Evolutionary conservation across 2,329 filamentous ascomycete genomes (phyloP).

Genomic region (Apiospora malaysiana): DNA sequence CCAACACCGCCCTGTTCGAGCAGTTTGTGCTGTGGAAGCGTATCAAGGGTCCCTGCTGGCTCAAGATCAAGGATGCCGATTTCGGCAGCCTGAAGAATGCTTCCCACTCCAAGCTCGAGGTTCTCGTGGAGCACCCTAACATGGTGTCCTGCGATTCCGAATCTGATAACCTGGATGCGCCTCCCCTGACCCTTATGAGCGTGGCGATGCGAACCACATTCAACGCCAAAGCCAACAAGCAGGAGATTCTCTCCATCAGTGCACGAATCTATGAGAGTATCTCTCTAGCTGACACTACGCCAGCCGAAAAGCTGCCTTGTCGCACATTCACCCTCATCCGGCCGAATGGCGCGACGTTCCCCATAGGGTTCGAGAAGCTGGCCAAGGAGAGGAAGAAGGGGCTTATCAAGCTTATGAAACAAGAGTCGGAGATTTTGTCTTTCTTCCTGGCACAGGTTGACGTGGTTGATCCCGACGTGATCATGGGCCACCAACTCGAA

Average conservation of each 20-base stretch:
- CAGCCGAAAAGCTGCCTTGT: slow-evolving; percentile 86
- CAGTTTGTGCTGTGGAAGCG: slow-evolving; percentile 99
- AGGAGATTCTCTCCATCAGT: slow-evolving; percentile 91
- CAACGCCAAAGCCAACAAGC: slow-evolving; percentile 92
- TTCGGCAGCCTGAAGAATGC: slow-evolving; percentile 87
- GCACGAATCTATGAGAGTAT: slow-evolving; percentile 93
- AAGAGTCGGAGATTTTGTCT: slow-evolving; percentile 82
- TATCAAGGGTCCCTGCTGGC: slow-evolving; percentile 98
- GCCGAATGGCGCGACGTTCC: slow-evolving; percentile 77
- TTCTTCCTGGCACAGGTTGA: slow-evolving; percentile 91
- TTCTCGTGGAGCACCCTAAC: slow-evolving; percentile 79
- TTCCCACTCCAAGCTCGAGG: slow-evolving; percentile 96
- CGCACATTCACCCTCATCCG: slow-evolving; percentile 92
- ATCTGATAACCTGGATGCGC: slow-evolving; percentile 80
- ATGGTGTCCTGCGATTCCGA: slow-evolving; percentile 76
- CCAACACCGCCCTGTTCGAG: slow-evolving; percentile 92
- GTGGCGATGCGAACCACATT: slow-evolving; percentile 85
- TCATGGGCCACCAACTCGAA: slow-evolving; percentile 94
- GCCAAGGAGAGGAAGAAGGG: slow-evolving; percentile 75
- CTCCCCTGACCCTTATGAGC: slow-evolving; percentile 95
- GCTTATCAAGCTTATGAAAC: slow-evolving; percentile 79
- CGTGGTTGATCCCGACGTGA: slow-evolving; percentile 87
- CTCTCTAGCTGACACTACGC: slow-evolving; percentile 83
- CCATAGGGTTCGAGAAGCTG: slow-evolving; percentile 83
- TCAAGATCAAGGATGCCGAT: slow-evolving; percentile 86